Conservation (phyloP, 2,329 filamentous ascomycete genomes). For the Calycina herbarum region DNA sequence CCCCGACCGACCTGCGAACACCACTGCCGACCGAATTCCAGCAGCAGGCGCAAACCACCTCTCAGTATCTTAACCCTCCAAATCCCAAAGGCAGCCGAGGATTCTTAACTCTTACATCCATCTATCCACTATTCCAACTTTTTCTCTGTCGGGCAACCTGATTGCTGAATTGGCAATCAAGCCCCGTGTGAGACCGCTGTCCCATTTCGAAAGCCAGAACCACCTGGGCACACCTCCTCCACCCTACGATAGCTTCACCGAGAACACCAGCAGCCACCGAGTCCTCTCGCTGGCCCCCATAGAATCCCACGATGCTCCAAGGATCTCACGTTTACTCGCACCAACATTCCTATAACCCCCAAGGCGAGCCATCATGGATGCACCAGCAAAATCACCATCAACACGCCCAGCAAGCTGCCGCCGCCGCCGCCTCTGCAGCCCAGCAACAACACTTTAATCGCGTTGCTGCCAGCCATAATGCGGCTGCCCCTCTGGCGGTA, state of each 20-base stretch:
- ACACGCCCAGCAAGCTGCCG: constrained; percentile 41
- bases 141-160: constrained; percentile 17
- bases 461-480: constrained; percentile 66
- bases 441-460: constrained; percentile 66
- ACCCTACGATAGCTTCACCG: constrained; percentile 3
- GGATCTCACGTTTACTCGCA: constrained; percentile 66
- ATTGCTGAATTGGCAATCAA: constrained; percentile 18
- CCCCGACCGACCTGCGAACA: background rate
- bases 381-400: constrained; percentile 48
- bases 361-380: constrained; percentile 65
- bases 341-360: constrained; percentile 61
- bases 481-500: constrained; percentile 35
- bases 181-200: constrained; percentile 12
- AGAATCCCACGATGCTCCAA: constrained; percentile 55
- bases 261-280: constrained; percentile 6
- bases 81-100: background rate
- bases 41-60: constrained; percentile 9
- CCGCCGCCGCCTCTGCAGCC: constrained; percentile 38
- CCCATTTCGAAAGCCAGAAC: constrained; percentile 4
- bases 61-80: constrained; percentile 8
- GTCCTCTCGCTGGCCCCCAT: constrained; percentile 13
- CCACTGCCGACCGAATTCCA: constrained; percentile 2
- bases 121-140: constrained; percentile 6
- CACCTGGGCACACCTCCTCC: background rate
- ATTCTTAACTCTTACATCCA: background rate